phyloP scores from a whole-genome alignment of 176 grass and related monocot species.

The Oryza meyeriana region DNA sequence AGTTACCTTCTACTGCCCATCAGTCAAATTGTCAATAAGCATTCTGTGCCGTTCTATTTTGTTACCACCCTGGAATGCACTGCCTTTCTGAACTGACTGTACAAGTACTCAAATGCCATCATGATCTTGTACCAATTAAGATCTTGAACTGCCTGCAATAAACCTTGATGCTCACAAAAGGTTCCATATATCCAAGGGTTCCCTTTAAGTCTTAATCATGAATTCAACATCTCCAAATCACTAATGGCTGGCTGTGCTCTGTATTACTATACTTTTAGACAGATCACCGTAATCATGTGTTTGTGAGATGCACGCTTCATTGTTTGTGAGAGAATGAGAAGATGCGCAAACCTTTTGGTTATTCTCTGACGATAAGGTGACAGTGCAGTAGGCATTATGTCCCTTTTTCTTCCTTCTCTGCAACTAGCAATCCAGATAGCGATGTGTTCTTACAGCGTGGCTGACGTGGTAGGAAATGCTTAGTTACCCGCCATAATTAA shows the following conservation, averaged over 20 bases:
- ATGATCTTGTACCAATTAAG: background rate
- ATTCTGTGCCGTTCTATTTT: conserved; percentile 22
- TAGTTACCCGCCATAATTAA: no score
- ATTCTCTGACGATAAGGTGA: no score
- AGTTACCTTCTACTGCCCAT: background rate
- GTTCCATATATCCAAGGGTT: background rate
- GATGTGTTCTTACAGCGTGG: no score
- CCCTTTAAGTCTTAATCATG: background rate
- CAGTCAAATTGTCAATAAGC: conserved; percentile 23
- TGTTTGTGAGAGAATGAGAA: no score
- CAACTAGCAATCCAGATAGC: no score
- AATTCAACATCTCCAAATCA: background rate
- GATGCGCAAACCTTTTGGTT: no score
- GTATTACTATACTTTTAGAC: no score
- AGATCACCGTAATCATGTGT: no score
- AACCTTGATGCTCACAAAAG: background rate
- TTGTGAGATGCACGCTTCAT: no score
- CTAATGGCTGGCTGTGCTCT: background rate
- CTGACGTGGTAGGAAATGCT: no score
- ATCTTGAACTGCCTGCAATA: conserved; percentile 8
- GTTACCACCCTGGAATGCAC: background rate
- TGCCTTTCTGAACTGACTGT: background rate
- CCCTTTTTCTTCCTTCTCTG: no score
- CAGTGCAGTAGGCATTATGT: no score
- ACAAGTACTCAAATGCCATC: background rate